A percentile compares a stretch with the other conserved stretches of the same genome.
phyloP scores from a whole-genome alignment of 441 rosid species.

The Pelargonium australe region DNA sequence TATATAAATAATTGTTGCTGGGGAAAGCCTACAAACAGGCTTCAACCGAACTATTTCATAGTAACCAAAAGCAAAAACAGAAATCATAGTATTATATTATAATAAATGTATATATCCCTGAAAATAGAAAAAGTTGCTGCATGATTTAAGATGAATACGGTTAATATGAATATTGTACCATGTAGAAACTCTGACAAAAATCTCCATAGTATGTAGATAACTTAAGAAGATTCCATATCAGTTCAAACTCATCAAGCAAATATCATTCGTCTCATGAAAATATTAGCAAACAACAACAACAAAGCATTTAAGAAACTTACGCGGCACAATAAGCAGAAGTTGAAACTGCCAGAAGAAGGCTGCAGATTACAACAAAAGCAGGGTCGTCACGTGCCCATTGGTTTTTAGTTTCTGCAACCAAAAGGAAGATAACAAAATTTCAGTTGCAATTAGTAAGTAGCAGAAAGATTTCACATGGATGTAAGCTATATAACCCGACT shows the following conservation, averaged over 20 bases:
- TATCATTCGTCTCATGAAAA: background rate
- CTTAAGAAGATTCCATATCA: background rate
- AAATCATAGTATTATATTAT: background rate
- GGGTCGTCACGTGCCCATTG: constrained; percentile 99
- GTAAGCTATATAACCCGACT: constrained; percentile 1
- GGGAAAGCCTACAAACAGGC: background rate
- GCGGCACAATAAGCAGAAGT: constrained; percentile 87
- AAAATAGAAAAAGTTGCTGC: constrained; percentile 15
- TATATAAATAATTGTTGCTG: background rate
- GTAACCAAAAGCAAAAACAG: constrained; percentile 4
- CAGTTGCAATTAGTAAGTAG: constrained; percentile 9
- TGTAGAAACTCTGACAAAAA: background rate
- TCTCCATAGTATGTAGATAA: constrained; percentile 6
- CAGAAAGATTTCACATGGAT: constrained; percentile 6
- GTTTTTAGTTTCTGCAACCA: constrained; percentile 82
- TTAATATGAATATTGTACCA: background rate
- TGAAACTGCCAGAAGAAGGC: constrained; percentile 75
- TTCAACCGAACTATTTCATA: background rate
- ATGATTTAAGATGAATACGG: constrained; percentile 7
- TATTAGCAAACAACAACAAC: background rate
- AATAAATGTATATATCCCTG: background rate
- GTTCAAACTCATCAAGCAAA: background rate
- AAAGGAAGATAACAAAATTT: constrained; percentile 11
- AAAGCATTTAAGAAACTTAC: constrained; percentile 44
- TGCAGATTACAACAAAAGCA: constrained; percentile 91